Percentiles rank a stretch among this genome's conserved stretches.
Evolutionary conservation across 345 rosid genomes (phyloP).

Genomic region (Corymbia maculata): DNA sequence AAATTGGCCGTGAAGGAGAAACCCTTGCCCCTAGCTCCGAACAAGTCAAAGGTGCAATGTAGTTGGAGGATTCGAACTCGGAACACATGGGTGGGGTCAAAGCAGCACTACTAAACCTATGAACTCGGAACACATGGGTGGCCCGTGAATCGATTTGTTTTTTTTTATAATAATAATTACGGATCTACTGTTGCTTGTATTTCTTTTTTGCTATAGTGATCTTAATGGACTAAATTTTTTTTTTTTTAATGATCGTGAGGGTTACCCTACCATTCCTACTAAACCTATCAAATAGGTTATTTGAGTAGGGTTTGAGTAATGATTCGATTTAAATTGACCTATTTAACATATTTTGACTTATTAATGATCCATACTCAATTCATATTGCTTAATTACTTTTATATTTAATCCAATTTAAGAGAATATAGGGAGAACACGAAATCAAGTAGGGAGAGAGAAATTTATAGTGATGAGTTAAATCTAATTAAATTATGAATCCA

Average conservation of each 20-base stretch:
- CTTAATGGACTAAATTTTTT: too few relatives aligned
- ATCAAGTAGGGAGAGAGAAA: neutral
- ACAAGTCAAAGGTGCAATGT: neutral
- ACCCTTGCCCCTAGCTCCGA: neutral
- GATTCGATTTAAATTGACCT: too few relatives aligned
- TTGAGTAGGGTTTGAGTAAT: too few relatives aligned
- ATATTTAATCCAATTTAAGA: too few relatives aligned
- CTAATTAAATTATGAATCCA: too few relatives aligned
- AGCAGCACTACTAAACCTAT: neutral
- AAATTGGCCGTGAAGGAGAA: too few relatives aligned
- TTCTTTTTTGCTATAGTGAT: too few relatives aligned
- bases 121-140: neutral
- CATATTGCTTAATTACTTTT: too few relatives aligned
- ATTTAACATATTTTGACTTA: fast-evolving
- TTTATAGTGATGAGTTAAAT: too few relatives aligned
- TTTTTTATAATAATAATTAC: too few relatives aligned
- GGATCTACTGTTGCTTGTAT: neutral
- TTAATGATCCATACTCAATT: too few relatives aligned
- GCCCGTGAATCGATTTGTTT: neutral
- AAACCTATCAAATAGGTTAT: neutral
- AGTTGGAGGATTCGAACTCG: neutral
- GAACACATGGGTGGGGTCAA: neutral
- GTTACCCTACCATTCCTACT: fast-evolving
- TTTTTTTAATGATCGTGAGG: neutral
- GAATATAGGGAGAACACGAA: fast-evolving